phyloP scores from a whole-genome alignment of 192 early-diverging fungal species.

The Entomortierella lignicola region DNA sequence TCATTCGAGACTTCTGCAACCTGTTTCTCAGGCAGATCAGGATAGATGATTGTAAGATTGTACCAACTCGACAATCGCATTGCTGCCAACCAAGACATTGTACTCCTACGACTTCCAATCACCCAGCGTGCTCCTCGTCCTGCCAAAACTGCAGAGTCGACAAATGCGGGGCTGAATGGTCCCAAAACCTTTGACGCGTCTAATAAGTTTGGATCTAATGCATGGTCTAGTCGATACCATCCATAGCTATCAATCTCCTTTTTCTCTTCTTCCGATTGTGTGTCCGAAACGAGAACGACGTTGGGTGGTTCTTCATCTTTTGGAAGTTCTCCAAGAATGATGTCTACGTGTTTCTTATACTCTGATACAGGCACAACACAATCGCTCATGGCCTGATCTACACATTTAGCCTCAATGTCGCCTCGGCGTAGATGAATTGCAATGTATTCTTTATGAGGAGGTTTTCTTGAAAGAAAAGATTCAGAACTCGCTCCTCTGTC shows the following conservation, averaged over 20 bases:
- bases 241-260: conserved; percentile 40
- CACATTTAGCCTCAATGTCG: conserved; percentile 30
- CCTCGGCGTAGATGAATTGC: conserved; percentile 43
- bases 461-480: conserved; percentile 27
- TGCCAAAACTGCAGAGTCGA: conserved; percentile 42
- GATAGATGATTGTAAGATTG: conserved; percentile 31
- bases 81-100: conserved; percentile 49
- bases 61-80: conserved; percentile 31
- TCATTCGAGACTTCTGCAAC: neutral
- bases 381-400: conserved; percentile 7
- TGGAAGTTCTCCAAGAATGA: conserved; percentile 5
- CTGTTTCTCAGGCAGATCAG: neutral
- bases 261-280: conserved; percentile 36
- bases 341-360: conserved; percentile 36
- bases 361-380: conserved; percentile 32
- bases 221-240: conserved; percentile 48
- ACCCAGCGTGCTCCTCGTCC: conserved; percentile 40
- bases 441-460: conserved; percentile 25
- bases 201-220: conserved; percentile 15
- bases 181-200: conserved; percentile 33
- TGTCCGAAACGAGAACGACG: conserved; percentile 42
- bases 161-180: conserved; percentile 37
- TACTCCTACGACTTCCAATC: conserved; percentile 37
- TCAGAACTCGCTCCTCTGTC: conserved; percentile 18
- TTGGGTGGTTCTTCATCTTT: conserved; percentile 3